phyloP scores from a whole-genome alignment of 2,329 filamentous ascomycete genomes.

The Aspergillus bombycis region DNA sequence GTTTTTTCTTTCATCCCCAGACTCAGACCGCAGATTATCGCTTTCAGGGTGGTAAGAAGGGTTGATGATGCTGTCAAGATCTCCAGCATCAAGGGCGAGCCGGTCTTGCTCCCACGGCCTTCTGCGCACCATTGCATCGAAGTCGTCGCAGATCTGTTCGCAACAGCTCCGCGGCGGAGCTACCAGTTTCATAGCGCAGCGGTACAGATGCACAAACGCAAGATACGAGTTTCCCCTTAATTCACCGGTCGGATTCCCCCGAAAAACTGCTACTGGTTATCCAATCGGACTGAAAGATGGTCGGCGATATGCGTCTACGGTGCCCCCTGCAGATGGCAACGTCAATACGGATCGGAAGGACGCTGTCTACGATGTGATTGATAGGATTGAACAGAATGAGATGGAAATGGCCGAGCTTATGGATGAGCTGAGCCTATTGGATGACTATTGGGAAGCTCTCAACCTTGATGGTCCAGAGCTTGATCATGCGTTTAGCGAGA shows the following conservation, averaged over 20 bases:
- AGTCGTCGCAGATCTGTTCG: constrained; percentile 22
- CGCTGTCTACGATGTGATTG: constrained; percentile 39
- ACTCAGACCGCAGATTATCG: constrained; percentile 10
- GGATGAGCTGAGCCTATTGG: constrained; percentile 37
- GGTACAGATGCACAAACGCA: constrained; percentile 18
- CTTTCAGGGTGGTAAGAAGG: constrained; percentile 17
- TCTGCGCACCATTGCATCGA: constrained; percentile 26
- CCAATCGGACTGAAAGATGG: constrained; percentile 15
- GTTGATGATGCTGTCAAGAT: constrained; percentile 39
- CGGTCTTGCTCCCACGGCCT: constrained; percentile 32
- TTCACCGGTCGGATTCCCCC: not conserved
- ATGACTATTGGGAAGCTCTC: constrained; percentile 29
- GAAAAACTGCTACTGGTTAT: not conserved
- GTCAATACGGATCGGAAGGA: constrained; percentile 29
- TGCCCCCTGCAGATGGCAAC: constrained; percentile 19
- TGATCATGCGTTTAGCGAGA: constrained; percentile 31
- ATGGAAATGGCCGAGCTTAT: constrained; percentile 37
- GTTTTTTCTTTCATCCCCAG: constrained; percentile 15
- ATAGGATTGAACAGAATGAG: constrained; percentile 41
- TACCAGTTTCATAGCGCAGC: constrained; percentile 23
- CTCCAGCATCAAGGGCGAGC: constrained; percentile 33
- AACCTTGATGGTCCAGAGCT: constrained; percentile 30
- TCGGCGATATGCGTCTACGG: constrained; percentile 29
- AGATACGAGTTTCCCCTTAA: constrained; percentile 12
- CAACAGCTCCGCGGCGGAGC: constrained; percentile 31